A percentile compares a stretch with the other conserved stretches of the same genome.
These are phyloP conservation scores for Schwanniomyces yamadae DNA, from an alignment of 805 yeast species.

Conservation along the genomic window DNA sequence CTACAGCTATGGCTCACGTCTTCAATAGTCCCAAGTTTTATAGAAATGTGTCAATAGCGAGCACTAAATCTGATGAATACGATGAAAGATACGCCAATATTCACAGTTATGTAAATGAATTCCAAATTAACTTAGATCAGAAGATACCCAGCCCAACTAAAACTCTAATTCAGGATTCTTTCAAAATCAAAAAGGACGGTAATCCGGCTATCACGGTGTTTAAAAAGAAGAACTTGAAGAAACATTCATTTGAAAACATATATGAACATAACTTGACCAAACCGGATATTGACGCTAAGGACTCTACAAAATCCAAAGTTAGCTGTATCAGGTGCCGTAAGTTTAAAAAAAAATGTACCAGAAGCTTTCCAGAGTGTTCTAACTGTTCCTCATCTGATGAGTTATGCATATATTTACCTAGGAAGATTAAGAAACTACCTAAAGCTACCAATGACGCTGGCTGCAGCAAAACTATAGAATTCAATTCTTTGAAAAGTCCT, in stretches of 20 bases:
- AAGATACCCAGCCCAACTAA: background rate
- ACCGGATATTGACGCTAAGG: constrained; percentile 19
- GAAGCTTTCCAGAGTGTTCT: constrained; percentile 30
- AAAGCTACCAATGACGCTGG: background rate
- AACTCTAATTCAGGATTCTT: too few species aligned
- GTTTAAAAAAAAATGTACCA: constrained; percentile 30
- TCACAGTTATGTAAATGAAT: constrained; percentile 19
- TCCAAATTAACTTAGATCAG: constrained; percentile 14
- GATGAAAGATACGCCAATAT: constrained; percentile 11
- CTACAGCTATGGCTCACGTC: too few species aligned
- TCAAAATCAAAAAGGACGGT: background rate
- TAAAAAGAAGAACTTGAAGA: constrained; percentile 24
- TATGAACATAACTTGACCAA: constrained; percentile 18
- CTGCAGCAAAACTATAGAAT: background rate
- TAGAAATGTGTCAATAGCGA: background rate
- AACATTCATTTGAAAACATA: constrained; percentile 14
- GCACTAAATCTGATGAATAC: background rate
- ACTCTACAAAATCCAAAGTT: constrained; percentile 20
- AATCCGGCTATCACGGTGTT: constrained; percentile 21
- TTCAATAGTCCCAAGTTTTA: too few species aligned
- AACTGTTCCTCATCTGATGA: constrained; percentile 31
- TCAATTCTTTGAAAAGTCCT: background rate
- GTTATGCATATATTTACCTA: constrained; percentile 24
- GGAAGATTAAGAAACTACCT: constrained; percentile 13
- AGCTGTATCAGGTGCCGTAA: constrained; percentile 34